phyloP scores from a whole-genome alignment of 2,329 filamentous ascomycete species.

The Trichoderma lentiforme region DNA sequence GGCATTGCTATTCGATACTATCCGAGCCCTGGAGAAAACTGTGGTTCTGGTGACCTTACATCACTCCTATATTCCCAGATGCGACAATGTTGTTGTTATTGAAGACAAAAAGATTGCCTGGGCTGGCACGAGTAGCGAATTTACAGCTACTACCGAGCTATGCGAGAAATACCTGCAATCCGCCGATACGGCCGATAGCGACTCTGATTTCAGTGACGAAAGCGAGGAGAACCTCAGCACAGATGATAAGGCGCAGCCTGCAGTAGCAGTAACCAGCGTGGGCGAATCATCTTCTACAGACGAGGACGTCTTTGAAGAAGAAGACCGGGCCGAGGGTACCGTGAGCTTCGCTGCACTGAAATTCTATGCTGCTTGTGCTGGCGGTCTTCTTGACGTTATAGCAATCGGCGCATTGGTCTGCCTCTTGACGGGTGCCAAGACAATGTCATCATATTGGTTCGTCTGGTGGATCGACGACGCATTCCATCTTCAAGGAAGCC shows the following conservation, averaged over 20 bases:
- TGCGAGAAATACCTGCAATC: neutral
- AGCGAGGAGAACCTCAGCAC: neutral
- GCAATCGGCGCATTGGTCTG: neutral
- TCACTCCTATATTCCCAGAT: neutral
- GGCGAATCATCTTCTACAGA: neutral
- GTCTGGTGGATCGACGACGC: neutral
- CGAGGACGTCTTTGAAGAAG: neutral
- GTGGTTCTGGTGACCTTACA: neutral
- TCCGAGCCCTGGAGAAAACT: neutral
- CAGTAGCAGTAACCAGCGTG: neutral
- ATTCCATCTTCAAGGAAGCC: neutral
- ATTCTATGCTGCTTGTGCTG: neutral
- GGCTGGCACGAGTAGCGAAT: neutral
- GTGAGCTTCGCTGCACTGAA: neutral
- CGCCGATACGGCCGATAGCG: neutral
- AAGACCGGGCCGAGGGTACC: neutral
- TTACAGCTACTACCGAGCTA: neutral
- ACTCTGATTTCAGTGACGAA: neutral
- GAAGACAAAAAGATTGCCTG: neutral
- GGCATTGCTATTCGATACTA: neutral
- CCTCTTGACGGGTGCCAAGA: neutral
- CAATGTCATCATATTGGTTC: neutral
- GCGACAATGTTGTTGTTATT: neutral
- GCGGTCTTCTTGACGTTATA: neutral
- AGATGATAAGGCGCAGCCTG: neutral